Percentiles rank a stretch among this genome's conserved stretches.
These are phyloP conservation scores for Wickerhamiella azymoides DNA, from an alignment of 805 yeast species.

Conservation along the genomic window DNA sequence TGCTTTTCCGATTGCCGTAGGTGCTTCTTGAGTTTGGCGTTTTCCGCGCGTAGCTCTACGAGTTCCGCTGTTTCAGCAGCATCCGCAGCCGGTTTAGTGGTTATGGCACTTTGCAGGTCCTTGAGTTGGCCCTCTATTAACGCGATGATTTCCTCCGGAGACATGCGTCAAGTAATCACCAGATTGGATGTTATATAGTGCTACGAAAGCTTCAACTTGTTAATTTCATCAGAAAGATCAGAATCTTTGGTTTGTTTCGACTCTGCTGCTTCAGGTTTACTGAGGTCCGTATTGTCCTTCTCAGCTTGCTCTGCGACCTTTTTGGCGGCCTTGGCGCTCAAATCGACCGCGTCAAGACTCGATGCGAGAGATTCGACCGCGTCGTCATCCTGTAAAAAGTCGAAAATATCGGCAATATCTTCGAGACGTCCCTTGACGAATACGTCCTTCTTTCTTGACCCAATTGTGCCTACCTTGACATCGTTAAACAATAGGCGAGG, in stretches of 20 bases:
- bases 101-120: too few species aligned
- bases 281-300: neutral
- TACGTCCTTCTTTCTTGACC: slow-evolving; percentile 47
- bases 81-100: too few species aligned
- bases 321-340: neutral
- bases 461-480: slow-evolving; percentile 59
- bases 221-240: too few species aligned
- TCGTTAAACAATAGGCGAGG: slow-evolving; percentile 57
- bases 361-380: neutral
- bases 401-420: slow-evolving; percentile 13
- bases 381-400: neutral
- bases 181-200: too few species aligned
- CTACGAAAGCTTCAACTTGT: too few species aligned
- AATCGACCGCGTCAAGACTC: too few species aligned
- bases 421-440: slow-evolving; percentile 54
- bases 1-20: neutral
- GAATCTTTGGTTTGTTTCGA: neutral
- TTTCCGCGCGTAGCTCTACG: neutral
- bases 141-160: too few species aligned
- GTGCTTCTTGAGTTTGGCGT: neutral
- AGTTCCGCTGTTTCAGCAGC: neutral
- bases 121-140: too few species aligned
- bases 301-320: neutral
- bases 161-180: too few species aligned
- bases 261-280: neutral